A percentile compares a stretch with the other conserved stretches of the same genome.
These are phyloP conservation scores for Penicillium roqueforti DNA, from an alignment of 495 filamentous ascomycete genomes.

Conservation along the genomic window DNA sequence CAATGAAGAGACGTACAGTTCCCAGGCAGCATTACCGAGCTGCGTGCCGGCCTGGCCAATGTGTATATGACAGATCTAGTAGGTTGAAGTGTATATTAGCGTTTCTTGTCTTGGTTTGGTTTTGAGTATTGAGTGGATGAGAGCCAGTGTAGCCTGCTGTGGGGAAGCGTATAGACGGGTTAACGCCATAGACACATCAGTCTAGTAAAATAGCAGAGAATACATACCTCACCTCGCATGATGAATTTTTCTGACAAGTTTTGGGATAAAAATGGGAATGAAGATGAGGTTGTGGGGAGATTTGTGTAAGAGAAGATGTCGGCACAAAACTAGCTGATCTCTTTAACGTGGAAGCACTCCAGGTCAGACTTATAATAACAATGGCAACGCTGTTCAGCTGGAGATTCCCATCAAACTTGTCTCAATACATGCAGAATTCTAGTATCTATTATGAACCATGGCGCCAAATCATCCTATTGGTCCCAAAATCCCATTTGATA, in stretches of 20 bases:
- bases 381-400: background rate
- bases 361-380: background rate
- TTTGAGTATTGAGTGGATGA: background rate
- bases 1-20: conserved; percentile 70
- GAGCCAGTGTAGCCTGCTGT: background rate
- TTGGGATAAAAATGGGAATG: background rate
- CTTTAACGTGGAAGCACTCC: background rate
- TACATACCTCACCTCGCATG: conserved; percentile 7
- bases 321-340: background rate
- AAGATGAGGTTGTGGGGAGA: background rate
- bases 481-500: background rate
- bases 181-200: background rate
- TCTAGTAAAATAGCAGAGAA: background rate
- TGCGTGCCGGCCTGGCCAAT: conserved; percentile 91
- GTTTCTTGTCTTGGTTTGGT: background rate
- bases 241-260: background rate
- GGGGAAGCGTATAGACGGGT: background rate
- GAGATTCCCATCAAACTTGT: background rate
- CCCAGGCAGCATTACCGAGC: conserved; percentile 93
- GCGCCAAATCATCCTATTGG: background rate
- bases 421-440: background rate
- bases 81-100: background rate
- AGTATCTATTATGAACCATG: background rate
- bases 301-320: background rate
- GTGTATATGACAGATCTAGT: conserved; percentile 80